Evolutionary conservation across 257 asterid genomes (phyloP).

Genomic region (Forsythia viridissima): DNA sequence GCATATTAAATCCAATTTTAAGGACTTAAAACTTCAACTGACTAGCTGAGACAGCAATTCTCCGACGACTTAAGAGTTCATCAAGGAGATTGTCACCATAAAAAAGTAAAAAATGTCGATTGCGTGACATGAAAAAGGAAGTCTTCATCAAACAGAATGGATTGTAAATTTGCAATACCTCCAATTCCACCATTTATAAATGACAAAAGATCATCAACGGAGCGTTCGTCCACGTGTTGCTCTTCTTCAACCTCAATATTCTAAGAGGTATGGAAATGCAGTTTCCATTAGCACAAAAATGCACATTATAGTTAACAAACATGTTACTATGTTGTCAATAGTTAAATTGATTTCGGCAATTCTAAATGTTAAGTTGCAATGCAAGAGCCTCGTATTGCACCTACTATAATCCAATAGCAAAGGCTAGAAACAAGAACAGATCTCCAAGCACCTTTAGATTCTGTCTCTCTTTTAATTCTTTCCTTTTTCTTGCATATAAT

Average conservation of each 20-base stretch:
- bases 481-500: slow-evolving; percentile 89
- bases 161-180: slow-evolving; percentile 42
- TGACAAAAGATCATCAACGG: slow-evolving; percentile 90
- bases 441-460: slow-evolving; percentile 63
- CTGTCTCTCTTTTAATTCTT: slow-evolving; percentile 79
- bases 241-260: slow-evolving; percentile 77
- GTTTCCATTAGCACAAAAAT: not conserved
- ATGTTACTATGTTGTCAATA: slow-evolving; percentile 1
- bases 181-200: slow-evolving; percentile 73
- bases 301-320: slow-evolving; percentile 16
- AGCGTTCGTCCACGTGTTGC: slow-evolving; percentile 69
- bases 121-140: not conserved
- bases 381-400: not conserved
- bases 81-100: not conserved
- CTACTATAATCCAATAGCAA: not conserved
- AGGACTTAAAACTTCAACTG: not conserved
- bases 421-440: slow-evolving; percentile 8
- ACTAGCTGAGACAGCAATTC: not conserved
- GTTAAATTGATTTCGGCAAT: slow-evolving; percentile 16
- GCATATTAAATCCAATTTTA: not conserved
- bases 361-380: not conserved
- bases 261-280: slow-evolving; percentile 30
- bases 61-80: not conserved
- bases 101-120: not conserved
- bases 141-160: not conserved